Conservation (phyloP, 2,329 filamentous ascomycete genomes). For the Pestalotiopsis sp. region DNA sequence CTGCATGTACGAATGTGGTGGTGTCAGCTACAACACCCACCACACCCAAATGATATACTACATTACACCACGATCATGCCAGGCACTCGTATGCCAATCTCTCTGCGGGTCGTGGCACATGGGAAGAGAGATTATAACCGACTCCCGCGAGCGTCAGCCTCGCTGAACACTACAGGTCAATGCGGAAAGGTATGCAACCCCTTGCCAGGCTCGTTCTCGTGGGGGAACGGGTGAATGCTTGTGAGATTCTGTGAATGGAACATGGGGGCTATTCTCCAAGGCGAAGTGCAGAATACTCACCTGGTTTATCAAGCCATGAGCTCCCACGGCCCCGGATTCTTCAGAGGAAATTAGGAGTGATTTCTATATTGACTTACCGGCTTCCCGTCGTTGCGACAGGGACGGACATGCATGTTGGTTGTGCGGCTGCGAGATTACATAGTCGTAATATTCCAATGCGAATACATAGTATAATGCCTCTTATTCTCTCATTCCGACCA, state of each 20-base stretch:
- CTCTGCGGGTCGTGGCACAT: not conserved
- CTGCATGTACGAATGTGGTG: not conserved
- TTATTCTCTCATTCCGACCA: not conserved
- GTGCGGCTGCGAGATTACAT: not conserved
- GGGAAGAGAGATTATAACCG: not conserved
- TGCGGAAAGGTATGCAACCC: conserved; percentile 3
- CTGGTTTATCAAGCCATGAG: not conserved
- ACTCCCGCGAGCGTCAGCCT: not conserved
- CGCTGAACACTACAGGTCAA: not conserved
- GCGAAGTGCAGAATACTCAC: not conserved
- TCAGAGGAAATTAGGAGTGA: not conserved
- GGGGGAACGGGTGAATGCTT: not conserved
- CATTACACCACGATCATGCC: not conserved
- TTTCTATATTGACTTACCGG: not conserved
- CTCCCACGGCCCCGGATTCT: not conserved
- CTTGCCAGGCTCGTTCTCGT: not conserved
- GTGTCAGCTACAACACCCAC: not conserved
- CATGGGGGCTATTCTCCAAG: not conserved
- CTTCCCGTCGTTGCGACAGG: not conserved
- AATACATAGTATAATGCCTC: not conserved
- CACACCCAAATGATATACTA: not conserved
- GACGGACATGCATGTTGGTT: not conserved
- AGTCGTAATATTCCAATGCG: not conserved
- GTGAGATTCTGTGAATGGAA: not conserved
- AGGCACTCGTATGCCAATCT: not conserved